These are phyloP conservation scores for Climacium dendroides DNA, from an alignment of 225 moss, liverwort and hornwort species.

Conservation along the genomic window DNA sequence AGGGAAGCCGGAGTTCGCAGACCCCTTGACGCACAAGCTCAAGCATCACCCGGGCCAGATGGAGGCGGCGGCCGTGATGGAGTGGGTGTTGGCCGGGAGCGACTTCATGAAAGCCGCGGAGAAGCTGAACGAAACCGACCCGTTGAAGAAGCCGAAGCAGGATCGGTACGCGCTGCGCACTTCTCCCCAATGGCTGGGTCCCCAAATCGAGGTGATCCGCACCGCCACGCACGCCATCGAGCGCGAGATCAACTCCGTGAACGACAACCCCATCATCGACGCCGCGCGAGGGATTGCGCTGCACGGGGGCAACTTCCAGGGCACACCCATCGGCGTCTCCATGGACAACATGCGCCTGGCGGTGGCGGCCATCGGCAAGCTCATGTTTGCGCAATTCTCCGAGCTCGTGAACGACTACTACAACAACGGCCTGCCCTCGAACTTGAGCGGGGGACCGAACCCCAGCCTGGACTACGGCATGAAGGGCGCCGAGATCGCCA, in stretches of 20 bases:
- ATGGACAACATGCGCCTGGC: conserved; percentile 62
- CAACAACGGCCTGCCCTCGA: conserved; percentile 38
- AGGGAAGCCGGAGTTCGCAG: neutral
- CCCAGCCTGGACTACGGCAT: conserved; percentile 57
- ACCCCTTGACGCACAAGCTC: neutral
- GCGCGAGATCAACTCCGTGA: conserved; percentile 9
- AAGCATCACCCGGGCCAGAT: neutral
- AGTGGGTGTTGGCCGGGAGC: neutral
- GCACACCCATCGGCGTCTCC: conserved; percentile 44
- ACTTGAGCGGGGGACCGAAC: conserved; percentile 15
- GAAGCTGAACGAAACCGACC: neutral
- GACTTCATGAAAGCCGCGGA: conserved; percentile 3
- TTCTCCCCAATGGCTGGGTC: neutral
- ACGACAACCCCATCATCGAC: conserved; percentile 14
- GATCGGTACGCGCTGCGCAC: neutral
- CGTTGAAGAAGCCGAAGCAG: conserved; percentile 2
- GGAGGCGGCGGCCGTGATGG: neutral
- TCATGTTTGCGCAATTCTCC: conserved; percentile 55
- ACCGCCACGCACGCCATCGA: neutral
- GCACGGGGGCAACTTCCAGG: conserved; percentile 45
- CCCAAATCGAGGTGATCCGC: neutral
- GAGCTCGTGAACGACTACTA: conserved; percentile 58
- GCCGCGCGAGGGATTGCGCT: neutral
- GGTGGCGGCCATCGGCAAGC: conserved; percentile 40
- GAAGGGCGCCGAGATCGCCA: conserved; percentile 59